phyloP scores from a whole-genome alignment of 768 basidiomycete species.

The Mycena olivaceomarginata region DNA sequence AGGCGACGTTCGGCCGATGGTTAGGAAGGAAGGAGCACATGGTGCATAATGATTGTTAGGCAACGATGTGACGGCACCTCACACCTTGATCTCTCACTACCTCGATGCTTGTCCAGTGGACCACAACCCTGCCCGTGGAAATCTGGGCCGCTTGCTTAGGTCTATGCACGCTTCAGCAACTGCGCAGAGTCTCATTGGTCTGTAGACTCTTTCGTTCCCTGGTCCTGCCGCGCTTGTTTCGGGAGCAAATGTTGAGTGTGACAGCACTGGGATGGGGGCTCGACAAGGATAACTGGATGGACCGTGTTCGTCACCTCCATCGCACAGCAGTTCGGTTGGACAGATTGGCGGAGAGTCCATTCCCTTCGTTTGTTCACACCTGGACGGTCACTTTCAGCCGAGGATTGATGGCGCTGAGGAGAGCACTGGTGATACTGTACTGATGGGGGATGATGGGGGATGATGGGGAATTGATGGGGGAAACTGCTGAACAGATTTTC shows the following conservation, averaged over 20 bases:
- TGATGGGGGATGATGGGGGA: not conserved
- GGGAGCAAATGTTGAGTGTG: slow-evolving; percentile 6
- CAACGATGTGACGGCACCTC: too few relatives aligned
- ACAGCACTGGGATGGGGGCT: not conserved
- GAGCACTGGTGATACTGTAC: slow-evolving; percentile 3
- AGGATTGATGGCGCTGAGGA: not conserved
- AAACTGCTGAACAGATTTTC: not conserved
- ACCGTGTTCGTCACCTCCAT: slow-evolving; percentile 20
- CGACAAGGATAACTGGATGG: slow-evolving; percentile 9
- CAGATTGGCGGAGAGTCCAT: not conserved
- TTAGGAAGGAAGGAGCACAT: too few relatives aligned
- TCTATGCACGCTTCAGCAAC: not conserved
- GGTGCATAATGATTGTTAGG: too few relatives aligned
- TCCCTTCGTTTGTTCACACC: not conserved
- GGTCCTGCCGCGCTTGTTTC: slow-evolving; percentile 8
- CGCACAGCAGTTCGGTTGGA: slow-evolving; percentile 24
- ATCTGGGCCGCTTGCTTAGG: slow-evolving; percentile 13
- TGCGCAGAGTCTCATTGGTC: slow-evolving; percentile 13
- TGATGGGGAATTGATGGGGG: slow-evolving; percentile 6
- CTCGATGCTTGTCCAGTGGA: too few relatives aligned
- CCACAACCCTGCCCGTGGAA: not conserved
- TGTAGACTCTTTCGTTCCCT: slow-evolving; percentile 14
- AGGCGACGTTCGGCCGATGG: too few relatives aligned
- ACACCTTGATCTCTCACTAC: too few relatives aligned
- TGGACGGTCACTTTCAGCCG: slow-evolving; percentile 6